Conservation (phyloP, 1,139 yeast species). For the Magnusiomyces starmeri region DNA sequence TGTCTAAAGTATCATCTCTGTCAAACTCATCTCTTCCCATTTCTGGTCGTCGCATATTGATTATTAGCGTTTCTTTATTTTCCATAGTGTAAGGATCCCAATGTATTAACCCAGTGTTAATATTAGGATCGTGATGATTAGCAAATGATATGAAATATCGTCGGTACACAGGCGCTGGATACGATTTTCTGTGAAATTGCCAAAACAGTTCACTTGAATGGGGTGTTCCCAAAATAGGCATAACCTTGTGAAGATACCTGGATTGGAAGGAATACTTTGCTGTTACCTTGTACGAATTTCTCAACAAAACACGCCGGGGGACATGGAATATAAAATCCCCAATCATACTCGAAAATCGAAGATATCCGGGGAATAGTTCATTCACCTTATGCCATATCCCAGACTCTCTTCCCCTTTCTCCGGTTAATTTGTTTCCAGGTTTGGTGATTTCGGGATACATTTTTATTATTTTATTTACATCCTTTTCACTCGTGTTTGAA, state of each 20-base stretch:
- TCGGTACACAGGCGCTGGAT: no score
- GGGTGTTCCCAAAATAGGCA: constrained; percentile 20
- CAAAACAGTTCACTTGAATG: constrained; percentile 13
- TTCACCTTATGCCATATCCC: constrained; percentile 17
- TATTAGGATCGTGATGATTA: constrained; percentile 17
- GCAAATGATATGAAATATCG: constrained; percentile 16
- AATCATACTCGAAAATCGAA: constrained; percentile 20
- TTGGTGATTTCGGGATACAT: no score
- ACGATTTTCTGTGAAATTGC: constrained; percentile 8
- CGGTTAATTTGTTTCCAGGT: no score
- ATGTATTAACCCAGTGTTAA: constrained; percentile 4
- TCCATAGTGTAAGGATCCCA: constrained; percentile 36
- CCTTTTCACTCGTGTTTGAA: background rate
- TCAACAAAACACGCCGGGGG: constrained; percentile 17
- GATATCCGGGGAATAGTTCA: constrained; percentile 15
- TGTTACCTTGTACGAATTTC: constrained; percentile 1
- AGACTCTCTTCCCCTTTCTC: constrained; percentile 16
- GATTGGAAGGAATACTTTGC: background rate
- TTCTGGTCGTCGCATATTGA: background rate
- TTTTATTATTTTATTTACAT: constrained; percentile 10
- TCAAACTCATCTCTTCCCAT: background rate
- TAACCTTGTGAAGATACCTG: constrained; percentile 12
- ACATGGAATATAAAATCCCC: constrained; percentile 20
- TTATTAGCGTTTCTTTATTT: constrained; percentile 8
- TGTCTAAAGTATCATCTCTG: background rate